phyloP scores from a whole-genome alignment of 495 filamentous ascomycete species.

The Chaetomium cochliodes region DNA sequence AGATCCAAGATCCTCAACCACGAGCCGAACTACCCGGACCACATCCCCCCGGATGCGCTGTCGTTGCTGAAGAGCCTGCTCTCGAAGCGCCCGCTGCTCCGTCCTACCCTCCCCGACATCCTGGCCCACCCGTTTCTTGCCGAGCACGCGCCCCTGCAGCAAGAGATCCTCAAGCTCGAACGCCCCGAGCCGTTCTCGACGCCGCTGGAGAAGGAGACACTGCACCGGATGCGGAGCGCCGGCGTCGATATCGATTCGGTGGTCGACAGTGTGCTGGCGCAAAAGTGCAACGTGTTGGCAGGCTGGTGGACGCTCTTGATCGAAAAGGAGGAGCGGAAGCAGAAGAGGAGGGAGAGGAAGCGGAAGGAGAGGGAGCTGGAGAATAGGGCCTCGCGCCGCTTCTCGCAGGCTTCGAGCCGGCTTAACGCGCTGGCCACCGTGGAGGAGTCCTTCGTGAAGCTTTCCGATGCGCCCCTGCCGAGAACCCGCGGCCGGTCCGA shows the following conservation, averaged over 20 bases:
- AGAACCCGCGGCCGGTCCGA: conserved; percentile 56
- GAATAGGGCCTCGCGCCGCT: conserved; percentile 71
- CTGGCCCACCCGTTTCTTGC: conserved; percentile 84
- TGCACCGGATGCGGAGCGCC: conserved; percentile 91
- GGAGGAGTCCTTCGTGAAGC: conserved; percentile 56
- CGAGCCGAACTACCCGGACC: conserved; percentile 81
- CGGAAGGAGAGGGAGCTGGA: conserved; percentile 81
- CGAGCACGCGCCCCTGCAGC: conserved; percentile 84
- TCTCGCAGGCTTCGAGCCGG: conserved; percentile 83
- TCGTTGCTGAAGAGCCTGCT: conserved; percentile 72
- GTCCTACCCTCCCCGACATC: conserved; percentile 84
- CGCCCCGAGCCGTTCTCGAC: conserved; percentile 85
- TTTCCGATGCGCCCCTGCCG: conserved; percentile 52
- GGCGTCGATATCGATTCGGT: conserved; percentile 93
- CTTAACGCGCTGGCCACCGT: conserved; percentile 76
- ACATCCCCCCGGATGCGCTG: conserved; percentile 72
- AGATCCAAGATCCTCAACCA: conserved; percentile 78
- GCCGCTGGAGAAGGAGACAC: conserved; percentile 80
- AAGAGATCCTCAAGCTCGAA: conserved; percentile 82
- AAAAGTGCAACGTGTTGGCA: conserved; percentile 82
- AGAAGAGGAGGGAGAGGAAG: conserved; percentile 76
- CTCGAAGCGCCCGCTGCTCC: conserved; percentile 81
- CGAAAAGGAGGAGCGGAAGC: conserved; percentile 94
- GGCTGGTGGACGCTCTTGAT: conserved; percentile 97
- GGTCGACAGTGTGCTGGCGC: conserved; percentile 87